These are phyloP conservation scores for Scleromitrula shiraiana DNA, from an alignment of 2,329 filamentous ascomycete genomes.

Conservation along the genomic window DNA sequence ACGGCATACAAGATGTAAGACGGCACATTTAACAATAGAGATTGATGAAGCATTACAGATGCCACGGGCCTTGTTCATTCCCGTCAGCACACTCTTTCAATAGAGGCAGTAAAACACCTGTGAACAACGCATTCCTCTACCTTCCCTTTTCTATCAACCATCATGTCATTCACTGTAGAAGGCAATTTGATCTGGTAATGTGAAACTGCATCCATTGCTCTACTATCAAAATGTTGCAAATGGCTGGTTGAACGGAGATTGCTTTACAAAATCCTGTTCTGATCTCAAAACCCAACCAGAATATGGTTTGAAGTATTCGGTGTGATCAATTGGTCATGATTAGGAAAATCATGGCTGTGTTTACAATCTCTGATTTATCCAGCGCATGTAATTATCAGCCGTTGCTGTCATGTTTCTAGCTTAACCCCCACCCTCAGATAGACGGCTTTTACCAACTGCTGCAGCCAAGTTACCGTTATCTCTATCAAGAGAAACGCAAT, in stretches of 20 bases:
- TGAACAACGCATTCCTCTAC: not conserved
- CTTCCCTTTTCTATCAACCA: conserved; percentile 4
- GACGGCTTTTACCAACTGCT: no score
- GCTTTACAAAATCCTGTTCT: not conserved
- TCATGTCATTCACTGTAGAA: not conserved
- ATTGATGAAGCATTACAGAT: not conserved
- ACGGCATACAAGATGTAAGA: conserved; percentile 8
- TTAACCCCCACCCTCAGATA: no score
- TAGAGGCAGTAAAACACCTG: not conserved
- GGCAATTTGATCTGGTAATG: not conserved
- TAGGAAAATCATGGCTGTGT: no score
- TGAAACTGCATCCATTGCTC: not conserved
- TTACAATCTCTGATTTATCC: no score
- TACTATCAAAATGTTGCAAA: not conserved
- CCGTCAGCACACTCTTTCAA: conserved; percentile 6
- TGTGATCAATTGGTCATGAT: no score
- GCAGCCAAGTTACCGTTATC: no score
- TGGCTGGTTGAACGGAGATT: conserved; percentile 4
- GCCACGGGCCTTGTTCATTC: not conserved
- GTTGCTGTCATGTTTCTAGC: no score
- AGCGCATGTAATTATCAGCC: no score
- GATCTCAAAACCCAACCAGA: no score
- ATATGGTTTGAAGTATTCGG: no score
- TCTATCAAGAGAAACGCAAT: no score
- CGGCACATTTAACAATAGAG: conserved; percentile 4